Evolutionary conservation across 2,329 filamentous ascomycete genomes (phyloP).

Genomic region (Parastagonospora avenae): DNA sequence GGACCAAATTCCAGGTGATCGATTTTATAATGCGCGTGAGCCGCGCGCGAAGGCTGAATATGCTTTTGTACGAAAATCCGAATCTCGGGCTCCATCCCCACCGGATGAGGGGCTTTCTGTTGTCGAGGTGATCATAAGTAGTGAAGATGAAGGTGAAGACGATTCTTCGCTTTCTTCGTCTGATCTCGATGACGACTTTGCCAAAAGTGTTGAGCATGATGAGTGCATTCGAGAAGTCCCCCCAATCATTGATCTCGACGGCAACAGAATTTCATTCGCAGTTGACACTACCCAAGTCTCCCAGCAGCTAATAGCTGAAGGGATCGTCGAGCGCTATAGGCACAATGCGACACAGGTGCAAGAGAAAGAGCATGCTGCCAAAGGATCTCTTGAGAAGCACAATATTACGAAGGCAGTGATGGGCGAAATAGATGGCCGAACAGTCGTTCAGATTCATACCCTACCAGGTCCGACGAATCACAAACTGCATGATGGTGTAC

Average conservation of each 20-base stretch:
- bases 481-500: conserved; percentile 6
- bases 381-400: conserved; percentile 18
- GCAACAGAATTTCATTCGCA: conserved; percentile 28
- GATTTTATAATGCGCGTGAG: too few relatives aligned
- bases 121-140: too few relatives aligned
- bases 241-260: conserved; percentile 25
- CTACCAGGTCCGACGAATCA: conserved; percentile 28
- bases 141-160: neutral
- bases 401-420: conserved; percentile 32
- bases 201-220: conserved; percentile 3
- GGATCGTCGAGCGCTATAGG: too few relatives aligned
- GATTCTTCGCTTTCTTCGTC: neutral
- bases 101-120: too few relatives aligned
- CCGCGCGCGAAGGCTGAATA: too few relatives aligned
- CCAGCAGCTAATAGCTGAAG: too few relatives aligned
- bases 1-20: too few relatives aligned
- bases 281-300: conserved; percentile 8
- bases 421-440: conserved; percentile 18
- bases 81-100: too few relatives aligned
- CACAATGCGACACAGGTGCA: neutral
- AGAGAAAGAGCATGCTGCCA: neutral
- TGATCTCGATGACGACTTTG: neutral
- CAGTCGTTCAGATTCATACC: conserved; percentile 23
- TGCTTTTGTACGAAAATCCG: too few relatives aligned
- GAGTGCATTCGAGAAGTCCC: neutral